phyloP scores from a whole-genome alignment of 2,329 filamentous ascomycete species.

The Alternaria gaisen region DNA sequence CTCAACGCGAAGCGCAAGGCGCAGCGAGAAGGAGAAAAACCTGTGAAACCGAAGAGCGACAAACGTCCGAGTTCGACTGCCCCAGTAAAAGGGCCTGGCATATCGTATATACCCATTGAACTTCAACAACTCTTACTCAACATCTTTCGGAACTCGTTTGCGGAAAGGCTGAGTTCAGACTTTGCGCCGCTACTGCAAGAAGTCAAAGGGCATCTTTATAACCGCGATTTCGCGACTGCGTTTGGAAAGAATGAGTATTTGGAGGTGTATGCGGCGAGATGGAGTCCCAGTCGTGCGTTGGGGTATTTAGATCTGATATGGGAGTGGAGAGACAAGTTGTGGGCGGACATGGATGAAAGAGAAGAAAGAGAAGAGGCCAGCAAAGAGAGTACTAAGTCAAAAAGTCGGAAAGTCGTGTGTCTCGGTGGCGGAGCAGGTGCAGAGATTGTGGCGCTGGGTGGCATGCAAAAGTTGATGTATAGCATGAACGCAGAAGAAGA shows the following conservation, averaged over 20 bases:
- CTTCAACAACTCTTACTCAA: conserved; percentile 77
- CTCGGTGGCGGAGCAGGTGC: conserved; percentile 73
- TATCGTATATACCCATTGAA: conserved; percentile 55
- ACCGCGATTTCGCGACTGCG: conserved; percentile 81
- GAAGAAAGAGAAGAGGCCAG: neutral
- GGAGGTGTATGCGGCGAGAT: conserved; percentile 84
- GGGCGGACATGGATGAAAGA: neutral
- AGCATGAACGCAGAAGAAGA: conserved; percentile 6
- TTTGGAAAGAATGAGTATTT: conserved; percentile 78
- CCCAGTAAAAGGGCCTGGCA: conserved; percentile 11
- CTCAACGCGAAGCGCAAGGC: conserved; percentile 26
- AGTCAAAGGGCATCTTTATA: conserved; percentile 85
- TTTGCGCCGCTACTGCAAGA: conserved; percentile 72
- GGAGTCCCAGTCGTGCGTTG: conserved; percentile 87
- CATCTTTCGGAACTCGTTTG: conserved; percentile 74
- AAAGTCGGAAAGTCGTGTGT: conserved; percentile 59
- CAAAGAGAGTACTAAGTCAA: neutral
- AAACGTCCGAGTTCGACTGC: conserved; percentile 2
- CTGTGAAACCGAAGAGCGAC: conserved; percentile 7
- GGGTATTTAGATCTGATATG: conserved; percentile 75
- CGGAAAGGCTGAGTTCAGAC: conserved; percentile 53
- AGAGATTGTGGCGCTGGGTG: conserved; percentile 71
- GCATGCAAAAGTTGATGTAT: conserved; percentile 55
- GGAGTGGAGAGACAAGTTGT: conserved; percentile 41
- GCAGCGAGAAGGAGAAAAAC: conserved; percentile 21